These are phyloP conservation scores for Pythium coloratum DNA, from an alignment of 352 stramenopile genomes.

Conservation along the genomic window DNA sequence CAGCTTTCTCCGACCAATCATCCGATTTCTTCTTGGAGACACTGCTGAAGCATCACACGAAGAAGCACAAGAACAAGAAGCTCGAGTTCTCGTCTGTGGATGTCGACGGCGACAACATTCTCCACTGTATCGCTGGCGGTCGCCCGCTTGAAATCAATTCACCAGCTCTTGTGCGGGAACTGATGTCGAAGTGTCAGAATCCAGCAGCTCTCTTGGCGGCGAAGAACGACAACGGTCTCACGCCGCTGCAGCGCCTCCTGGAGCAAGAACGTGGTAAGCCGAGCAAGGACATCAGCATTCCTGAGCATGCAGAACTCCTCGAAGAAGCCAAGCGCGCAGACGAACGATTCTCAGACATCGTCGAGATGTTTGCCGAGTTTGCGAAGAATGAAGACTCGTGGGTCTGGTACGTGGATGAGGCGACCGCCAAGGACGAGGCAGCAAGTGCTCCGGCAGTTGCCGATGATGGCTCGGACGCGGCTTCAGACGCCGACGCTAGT, in stretches of 20 bases:
- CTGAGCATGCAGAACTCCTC: slow-evolving; percentile 38
- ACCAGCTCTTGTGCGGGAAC: slow-evolving; percentile 38
- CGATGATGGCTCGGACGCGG: background rate
- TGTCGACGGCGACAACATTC: slow-evolving; percentile 48
- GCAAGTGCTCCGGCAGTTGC: slow-evolving; percentile 3
- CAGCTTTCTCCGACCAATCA: slow-evolving; percentile 30
- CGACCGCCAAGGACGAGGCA: slow-evolving; percentile 5
- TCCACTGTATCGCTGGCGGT: slow-evolving; percentile 51
- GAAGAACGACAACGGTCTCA: slow-evolving; percentile 47
- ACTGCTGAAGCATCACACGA: slow-evolving; percentile 47
- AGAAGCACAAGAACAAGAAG: slow-evolving; percentile 31
- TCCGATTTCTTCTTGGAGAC: slow-evolving; percentile 51
- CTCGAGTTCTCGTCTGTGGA: slow-evolving; percentile 32
- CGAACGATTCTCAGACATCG: slow-evolving; percentile 38
- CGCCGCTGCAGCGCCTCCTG: slow-evolving; percentile 55
- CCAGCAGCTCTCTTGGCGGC: slow-evolving; percentile 43
- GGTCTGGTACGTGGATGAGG: slow-evolving; percentile 36
- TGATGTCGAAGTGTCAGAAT: slow-evolving; percentile 35
- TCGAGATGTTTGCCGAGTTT: slow-evolving; percentile 54
- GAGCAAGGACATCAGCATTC: slow-evolving; percentile 18
- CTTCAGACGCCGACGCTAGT: background rate
- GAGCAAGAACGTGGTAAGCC: slow-evolving; percentile 27
- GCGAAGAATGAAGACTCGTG: slow-evolving; percentile 39
- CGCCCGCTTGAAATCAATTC: slow-evolving; percentile 24
- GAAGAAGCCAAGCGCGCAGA: slow-evolving; percentile 42